Base-by-base conservation (phyloP, 2,329 filamentous ascomycete species). In the Beauveria sp. region DNA sequence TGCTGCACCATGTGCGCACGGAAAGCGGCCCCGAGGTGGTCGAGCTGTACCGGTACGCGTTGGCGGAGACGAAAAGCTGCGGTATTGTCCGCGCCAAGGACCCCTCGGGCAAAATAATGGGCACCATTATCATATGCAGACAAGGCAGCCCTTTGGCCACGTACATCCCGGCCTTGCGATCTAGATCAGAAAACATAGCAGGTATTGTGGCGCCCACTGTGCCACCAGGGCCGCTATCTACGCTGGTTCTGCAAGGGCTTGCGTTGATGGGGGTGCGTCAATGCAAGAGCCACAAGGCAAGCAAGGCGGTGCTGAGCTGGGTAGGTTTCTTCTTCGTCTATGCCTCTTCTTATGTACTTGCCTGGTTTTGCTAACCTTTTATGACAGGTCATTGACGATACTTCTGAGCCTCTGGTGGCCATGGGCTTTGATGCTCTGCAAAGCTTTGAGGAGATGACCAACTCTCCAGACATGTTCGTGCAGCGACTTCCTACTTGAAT, bases 81-180 rank as follows among this genome's bases (percentile, higher is more conserved):
- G 90, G 90, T 43, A 89, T 96, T 63, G 92, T 96, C 62, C 84
- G 91, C 34, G 91, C 91, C 24, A 95, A 92, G 74, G 80, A 86
- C 60, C 80, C 83, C 38, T 80, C 83, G 0, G 82, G 84, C 53
- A 88, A 88, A 62, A 75, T 96, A 22, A 74, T 96, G 7, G 91
- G 90, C 1, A 93, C 88, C 1, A 86, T 96, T 16, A 87, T 96
- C 64, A 84, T 96, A 46, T 93, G 90, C 75, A 88, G 87, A 66
- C 84, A 84, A 53, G 83, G 84, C 50, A 90, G 89, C 60, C 78
- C 80, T 14, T 76, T 96, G 52, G 84, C 87, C 7, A 85, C 85
- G 31, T 88, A 86, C 67, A 82, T 95, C 56, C 90, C 91, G 0
- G 79, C 84, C 1, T 76, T 95, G 64, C 81, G 84, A 62, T 83